Evolutionary conservation across 1,284 basidiomycete genomes (phyloP), one percentile per base, ranked within the genome.

Genomic region (Cystobasidium pallidum): DNA sequence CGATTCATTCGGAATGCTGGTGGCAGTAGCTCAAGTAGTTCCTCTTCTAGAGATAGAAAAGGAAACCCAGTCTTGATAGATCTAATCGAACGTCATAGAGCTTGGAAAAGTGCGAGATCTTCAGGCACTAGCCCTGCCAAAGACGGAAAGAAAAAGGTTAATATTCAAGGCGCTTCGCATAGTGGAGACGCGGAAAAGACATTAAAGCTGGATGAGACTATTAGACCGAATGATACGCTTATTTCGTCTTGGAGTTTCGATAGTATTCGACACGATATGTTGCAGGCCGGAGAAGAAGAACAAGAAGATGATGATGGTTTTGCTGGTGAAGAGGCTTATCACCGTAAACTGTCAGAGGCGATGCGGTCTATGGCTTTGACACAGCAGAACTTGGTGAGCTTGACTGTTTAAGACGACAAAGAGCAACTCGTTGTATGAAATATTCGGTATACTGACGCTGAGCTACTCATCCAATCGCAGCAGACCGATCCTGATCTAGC

Each of bases 221-320:
- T 66, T 68, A 76, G 54, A 57, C 54, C 54, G 34, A 36, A 57
- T 52, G 80, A 81, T 41, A 91, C 91, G 1, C 85, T 94, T 80
- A 86, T 87, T 78, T 92, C 90, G 78, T 92, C 94, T 75, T 97
- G 94, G 94, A 92, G 92, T 80, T 99, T 97, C 81, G 93, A 96
- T 76, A 97, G 92, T 0, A 84, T 95, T 76, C 88, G 86, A 75
- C 83, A 83, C 6, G 86, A 63, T 13, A 49, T 61, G 58, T 17
- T 41, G 28, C 45, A 88, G 39, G 85, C 87, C 13, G 86, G 88
- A 30, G 87, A 86, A 43, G 77, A 70, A 75, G 80, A 80, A 10
- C 79, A 78, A 26, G 80, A 81, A 51, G 80, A 81, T 15, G 80
- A 71, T 17, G 36, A 39, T 39, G n/a, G n/a, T n/a, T n/a, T n/a